Evolutionary conservation across 495 filamentous ascomycete species (phyloP), one percentile per base, ranked within the genome.

Genomic region (Tetracladium setigerum): DNA sequence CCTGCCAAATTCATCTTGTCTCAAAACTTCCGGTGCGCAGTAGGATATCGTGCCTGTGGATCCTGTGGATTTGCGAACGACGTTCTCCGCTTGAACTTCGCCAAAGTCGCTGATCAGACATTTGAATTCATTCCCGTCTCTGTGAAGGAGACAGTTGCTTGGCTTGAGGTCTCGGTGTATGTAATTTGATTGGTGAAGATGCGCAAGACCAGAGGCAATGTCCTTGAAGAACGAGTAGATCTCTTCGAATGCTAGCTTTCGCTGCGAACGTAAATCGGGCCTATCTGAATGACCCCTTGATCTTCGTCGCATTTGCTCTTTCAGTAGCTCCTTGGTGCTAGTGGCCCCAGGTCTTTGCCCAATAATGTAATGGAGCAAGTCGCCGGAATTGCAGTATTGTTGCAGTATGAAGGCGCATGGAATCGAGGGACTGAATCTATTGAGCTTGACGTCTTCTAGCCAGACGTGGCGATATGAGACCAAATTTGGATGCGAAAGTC

Each of bases 201-300:
- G 87, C 16, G 88, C 83, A 19, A 98, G 68, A 1, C 92, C 92
- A 0, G 88, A 89, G 0, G 90, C 89, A 54, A 97, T 91, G 58
- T 97, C 94, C 63, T 86, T 85, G 72, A 97, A 97, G 49, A 98
- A 88, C 3, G 90, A 92, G 55, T 95, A 92, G 19, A 98, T 96
- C 56, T 97, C 84, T 41, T 97, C 89, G 34, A 95, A 86, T 2
- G 79, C 69, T 17, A 98, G 73, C 49, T 67, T 78, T 18, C 88
- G 82, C 39, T 79, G 79, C 5, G 74, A 70, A 15, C 14, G 31
- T 69, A 38, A 61, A 13, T 61, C 44, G 16, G 69, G 64, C 24
- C 65, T 61, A 22, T 85, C 82, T 2, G 66, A 60, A 40, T 83
- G 72, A 1, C 71, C 73, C 38, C 37, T 49, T 36, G 51, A 62